These are phyloP conservation scores for Orbilia javanica DNA, from an alignment of 2,329 filamentous ascomycete species.

Conservation along the genomic window DNA sequence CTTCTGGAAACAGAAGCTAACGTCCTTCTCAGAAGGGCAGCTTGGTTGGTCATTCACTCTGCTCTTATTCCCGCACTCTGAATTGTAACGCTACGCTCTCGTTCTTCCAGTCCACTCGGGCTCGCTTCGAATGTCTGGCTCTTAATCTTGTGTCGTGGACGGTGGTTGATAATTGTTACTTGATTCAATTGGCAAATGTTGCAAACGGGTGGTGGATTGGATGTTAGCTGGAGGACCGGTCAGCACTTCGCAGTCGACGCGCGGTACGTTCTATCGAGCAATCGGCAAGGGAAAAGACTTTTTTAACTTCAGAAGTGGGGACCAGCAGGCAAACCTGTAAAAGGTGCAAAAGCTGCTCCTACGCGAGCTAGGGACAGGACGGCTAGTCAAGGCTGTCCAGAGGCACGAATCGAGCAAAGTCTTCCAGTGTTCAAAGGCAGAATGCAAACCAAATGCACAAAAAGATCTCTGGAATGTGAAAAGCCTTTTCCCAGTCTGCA, in stretches of 20 bases:
- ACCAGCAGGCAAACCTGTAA: conserved; percentile 10
- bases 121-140: not conserved
- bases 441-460: conserved; percentile 19
- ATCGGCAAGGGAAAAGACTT: not conserved
- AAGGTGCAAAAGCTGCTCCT: no score
- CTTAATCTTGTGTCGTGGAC: not conserved
- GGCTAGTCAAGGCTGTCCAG: conserved; percentile 42
- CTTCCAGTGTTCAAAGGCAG: not conserved
- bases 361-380: conserved; percentile 24
- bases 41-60: conserved; percentile 56
- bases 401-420: not conserved
- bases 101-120: not conserved
- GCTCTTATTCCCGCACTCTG: conserved; percentile 30
- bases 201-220: not conserved
- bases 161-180: conserved; percentile 13
- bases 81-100: no score
- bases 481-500: conserved; percentile 1
- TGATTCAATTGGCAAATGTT: conserved; percentile 16
- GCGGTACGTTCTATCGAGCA: conserved; percentile 1
- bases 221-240: not conserved
- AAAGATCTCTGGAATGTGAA: conserved; percentile 22
- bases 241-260: conserved; percentile 1
- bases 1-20: conserved; percentile 56
- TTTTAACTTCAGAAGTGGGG: conserved; percentile 3
- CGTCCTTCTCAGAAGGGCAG: conserved; percentile 59